Conservation (phyloP, 768 basidiomycete species). For the Panus rudis region DNA sequence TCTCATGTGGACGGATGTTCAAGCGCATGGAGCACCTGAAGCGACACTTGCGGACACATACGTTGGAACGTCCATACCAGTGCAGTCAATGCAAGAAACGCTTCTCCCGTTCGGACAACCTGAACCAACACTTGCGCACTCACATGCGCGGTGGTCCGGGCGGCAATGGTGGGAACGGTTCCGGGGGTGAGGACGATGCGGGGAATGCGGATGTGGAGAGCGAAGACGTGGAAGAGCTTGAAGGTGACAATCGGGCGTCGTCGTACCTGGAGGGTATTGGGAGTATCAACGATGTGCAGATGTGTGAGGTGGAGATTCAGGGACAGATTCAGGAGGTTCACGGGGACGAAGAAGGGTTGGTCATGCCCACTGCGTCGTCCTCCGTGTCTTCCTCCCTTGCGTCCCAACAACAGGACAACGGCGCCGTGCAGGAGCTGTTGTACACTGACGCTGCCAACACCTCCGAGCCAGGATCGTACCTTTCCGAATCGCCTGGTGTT, state of each 20-base stretch:
- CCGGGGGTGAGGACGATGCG: slow-evolving; percentile 23
- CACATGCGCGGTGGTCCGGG: slow-evolving; percentile 45
- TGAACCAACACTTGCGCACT: slow-evolving; percentile 80
- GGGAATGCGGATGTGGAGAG: slow-evolving; percentile 28
- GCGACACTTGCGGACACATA: slow-evolving; percentile 83
- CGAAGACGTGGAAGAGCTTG: slow-evolving; percentile 30
- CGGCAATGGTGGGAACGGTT: slow-evolving; percentile 23
- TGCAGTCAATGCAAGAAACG: slow-evolving; percentile 72
- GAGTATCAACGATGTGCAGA: slow-evolving; percentile 38
- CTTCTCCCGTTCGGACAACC: slow-evolving; percentile 85
- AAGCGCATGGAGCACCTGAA: slow-evolving; percentile 91
- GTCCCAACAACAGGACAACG: slow-evolving; percentile 12
- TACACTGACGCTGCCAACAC: slow-evolving; percentile 13
- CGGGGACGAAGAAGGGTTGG: slow-evolving; percentile 52
- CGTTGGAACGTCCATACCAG: slow-evolving; percentile 77
- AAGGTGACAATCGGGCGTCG: slow-evolving; percentile 16
- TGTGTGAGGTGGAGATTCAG: slow-evolving; percentile 55
- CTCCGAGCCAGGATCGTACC: slow-evolving; percentile 13
- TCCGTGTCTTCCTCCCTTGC: slow-evolving; percentile 14
- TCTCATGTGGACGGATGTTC: slow-evolving; percentile 79
- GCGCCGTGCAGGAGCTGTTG: slow-evolving; percentile 15
- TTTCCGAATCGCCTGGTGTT: slow-evolving; percentile 20
- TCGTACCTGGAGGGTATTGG: slow-evolving; percentile 9
- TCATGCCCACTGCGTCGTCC: slow-evolving; percentile 24
- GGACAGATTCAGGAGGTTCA: slow-evolving; percentile 49